Evolutionary conservation across 2,329 filamentous ascomycete genomes (phyloP).

Genomic region (Dactylonectria estremocensis): DNA sequence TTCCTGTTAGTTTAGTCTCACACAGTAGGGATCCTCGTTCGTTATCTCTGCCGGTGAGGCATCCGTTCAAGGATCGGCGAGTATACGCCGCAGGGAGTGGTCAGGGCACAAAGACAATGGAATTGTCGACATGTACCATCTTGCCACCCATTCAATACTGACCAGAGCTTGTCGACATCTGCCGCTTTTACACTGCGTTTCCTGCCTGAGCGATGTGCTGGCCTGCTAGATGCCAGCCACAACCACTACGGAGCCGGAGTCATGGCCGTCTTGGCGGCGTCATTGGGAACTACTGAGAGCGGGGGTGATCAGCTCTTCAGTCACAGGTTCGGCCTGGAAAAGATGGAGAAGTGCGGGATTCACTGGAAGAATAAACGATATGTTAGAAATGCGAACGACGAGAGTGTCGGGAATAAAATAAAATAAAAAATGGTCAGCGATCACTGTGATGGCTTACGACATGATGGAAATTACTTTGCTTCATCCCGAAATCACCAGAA

Average conservation of each 20-base stretch:
- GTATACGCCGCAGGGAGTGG: not conserved
- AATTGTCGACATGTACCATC: not conserved
- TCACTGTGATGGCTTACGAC: not conserved
- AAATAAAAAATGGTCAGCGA: not conserved
- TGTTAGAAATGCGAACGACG: not conserved
- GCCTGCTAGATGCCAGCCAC: not conserved
- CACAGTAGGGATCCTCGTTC: constrained; percentile 1
- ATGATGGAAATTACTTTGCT: not conserved
- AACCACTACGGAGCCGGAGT: not conserved
- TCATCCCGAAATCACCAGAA: not conserved
- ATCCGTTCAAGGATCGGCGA: constrained; percentile 1
- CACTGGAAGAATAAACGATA: not conserved
- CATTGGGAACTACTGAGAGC: constrained; percentile 2
- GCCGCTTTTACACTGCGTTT: not conserved
- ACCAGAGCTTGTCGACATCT: not conserved
- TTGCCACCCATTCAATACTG: constrained; percentile 3
- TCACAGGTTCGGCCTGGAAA: not conserved
- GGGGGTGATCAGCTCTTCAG: not conserved
- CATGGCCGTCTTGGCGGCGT: constrained; percentile 1
- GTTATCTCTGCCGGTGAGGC: not conserved
- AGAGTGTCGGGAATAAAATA: not conserved
- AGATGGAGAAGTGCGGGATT: not conserved
- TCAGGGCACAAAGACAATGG: not conserved
- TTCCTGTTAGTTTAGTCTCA: not conserved
- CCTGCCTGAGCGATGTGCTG: not conserved